A percentile compares a stretch with the other conserved stretches of the same genome.
These are phyloP conservation scores for Cytospora leucostoma DNA, from an alignment of 2,329 filamentous ascomycete genomes.

Conservation along the genomic window DNA sequence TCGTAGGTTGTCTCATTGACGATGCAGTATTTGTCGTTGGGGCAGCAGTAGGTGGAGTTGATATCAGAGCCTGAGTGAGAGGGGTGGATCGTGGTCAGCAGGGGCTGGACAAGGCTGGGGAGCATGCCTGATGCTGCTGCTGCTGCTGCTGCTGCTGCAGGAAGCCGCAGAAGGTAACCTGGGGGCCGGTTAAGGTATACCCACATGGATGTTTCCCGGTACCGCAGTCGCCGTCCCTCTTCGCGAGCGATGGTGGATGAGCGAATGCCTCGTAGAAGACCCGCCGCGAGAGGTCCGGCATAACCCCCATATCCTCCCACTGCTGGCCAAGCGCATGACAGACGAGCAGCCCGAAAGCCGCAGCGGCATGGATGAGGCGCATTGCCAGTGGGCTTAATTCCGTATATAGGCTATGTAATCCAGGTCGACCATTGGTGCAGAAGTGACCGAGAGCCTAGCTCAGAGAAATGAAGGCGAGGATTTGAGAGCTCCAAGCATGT, in stretches of 20 bases:
- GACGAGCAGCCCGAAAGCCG: slow-evolving; percentile 1
- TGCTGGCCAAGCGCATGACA: slow-evolving; percentile 15
- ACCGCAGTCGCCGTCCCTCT: slow-evolving; percentile 19
- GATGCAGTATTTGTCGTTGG: slow-evolving; percentile 37
- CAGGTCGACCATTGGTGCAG: slow-evolving; percentile 11
- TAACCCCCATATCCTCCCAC: slow-evolving; percentile 8
- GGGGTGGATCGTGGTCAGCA: neutral
- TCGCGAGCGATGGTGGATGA: slow-evolving; percentile 11
- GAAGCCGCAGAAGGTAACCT: neutral
- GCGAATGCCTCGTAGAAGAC: slow-evolving; percentile 12
- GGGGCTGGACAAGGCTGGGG: neutral
- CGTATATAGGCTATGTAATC: neutral
- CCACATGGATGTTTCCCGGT: slow-evolving; percentile 16
- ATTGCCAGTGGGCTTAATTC: slow-evolving; percentile 8
- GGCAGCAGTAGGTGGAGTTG: slow-evolving; percentile 34
- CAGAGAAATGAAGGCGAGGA: neutral
- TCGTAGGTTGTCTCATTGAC: slow-evolving; percentile 31
- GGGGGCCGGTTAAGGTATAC: neutral
- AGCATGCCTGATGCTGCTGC: no score
- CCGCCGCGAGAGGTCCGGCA: slow-evolving; percentile 15
- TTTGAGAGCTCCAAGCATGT: slow-evolving; percentile 6
- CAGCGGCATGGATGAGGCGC: slow-evolving; percentile 13
- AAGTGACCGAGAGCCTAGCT: neutral
- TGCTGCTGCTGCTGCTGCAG: neutral
- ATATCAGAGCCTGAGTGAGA: slow-evolving; percentile 32